phyloP scores from a whole-genome alignment of 2,329 filamentous ascomycete genomes.

The Catunica adiposa region DNA sequence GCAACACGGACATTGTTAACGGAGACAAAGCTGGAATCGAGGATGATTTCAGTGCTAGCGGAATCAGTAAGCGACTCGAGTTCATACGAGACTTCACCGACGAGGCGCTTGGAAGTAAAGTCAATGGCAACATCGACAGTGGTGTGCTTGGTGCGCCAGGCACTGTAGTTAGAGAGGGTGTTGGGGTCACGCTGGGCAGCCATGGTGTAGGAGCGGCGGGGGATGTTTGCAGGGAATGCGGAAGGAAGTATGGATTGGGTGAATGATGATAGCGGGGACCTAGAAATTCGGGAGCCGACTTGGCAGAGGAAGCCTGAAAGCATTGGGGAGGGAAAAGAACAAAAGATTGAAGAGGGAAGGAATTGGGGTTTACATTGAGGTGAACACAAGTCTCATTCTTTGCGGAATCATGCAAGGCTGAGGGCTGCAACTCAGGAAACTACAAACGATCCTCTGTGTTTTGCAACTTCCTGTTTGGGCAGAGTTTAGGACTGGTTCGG shows the following conservation, averaged over 20 bases:
- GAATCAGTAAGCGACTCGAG: conserved; percentile 62
- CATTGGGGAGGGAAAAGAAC: conserved; percentile 5
- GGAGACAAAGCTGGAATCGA: conserved; percentile 75
- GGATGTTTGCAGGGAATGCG: background rate
- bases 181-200: conserved; percentile 55
- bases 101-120: conserved; percentile 62
- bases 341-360: background rate
- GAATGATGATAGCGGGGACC: conserved; percentile 1
- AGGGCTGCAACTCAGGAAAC: background rate
- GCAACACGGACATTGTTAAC: conserved; percentile 57
- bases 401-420: conserved; percentile 8
- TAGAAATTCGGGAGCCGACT: conserved; percentile 10
- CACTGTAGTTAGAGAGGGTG: conserved; percentile 80
- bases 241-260: background rate
- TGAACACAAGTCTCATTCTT: background rate
- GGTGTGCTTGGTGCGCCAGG: conserved; percentile 72
- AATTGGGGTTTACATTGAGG: background rate
- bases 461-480: conserved; percentile 13
- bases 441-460: conserved; percentile 4
- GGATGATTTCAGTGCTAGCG: conserved; percentile 57
- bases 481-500: background rate
- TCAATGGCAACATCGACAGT: conserved; percentile 67
- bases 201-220: conserved; percentile 9
- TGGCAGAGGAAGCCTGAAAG: conserved; percentile 10
- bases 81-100: conserved; percentile 59